These are phyloP conservation scores for Zarea fungicola DNA, from an alignment of 2,329 filamentous ascomycete genomes.

Conservation along the genomic window DNA sequence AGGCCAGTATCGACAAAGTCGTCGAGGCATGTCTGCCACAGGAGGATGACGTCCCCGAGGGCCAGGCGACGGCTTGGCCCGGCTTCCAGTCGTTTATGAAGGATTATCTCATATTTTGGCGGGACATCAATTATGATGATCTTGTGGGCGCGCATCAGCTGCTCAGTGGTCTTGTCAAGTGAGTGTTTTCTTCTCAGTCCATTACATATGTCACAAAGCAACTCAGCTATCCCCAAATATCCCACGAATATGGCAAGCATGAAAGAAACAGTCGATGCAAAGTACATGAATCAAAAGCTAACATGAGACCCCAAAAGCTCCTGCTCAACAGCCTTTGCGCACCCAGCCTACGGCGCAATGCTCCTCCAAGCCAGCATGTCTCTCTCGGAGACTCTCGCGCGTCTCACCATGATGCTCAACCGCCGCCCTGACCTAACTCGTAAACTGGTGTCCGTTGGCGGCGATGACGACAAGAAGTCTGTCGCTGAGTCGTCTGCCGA, in stretches of 20 bases:
- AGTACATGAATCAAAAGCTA: no score
- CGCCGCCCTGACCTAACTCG: slow-evolving; percentile 72
- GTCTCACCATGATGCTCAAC: slow-evolving; percentile 79
- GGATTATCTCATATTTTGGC: slow-evolving; percentile 74
- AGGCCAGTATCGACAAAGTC: slow-evolving; percentile 54
- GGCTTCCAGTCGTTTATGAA: slow-evolving; percentile 75
- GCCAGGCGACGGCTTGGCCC: slow-evolving; percentile 64
- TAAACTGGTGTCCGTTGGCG: slow-evolving; percentile 55
- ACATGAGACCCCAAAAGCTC: no score
- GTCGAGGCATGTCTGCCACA: slow-evolving; percentile 61
- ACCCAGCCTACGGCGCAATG: slow-evolving; percentile 73
- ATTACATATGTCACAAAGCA: no score
- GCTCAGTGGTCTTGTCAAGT: slow-evolving; percentile 71
- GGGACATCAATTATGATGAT: slow-evolving; percentile 73
- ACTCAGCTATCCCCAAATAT: no score
- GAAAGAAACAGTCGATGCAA: no score
- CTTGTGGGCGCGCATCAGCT: slow-evolving; percentile 69
- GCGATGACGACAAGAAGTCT: slow-evolving; percentile 66
- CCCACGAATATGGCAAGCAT: no score
- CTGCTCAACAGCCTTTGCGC: slow-evolving; percentile 74
- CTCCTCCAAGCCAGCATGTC: slow-evolving; percentile 80
- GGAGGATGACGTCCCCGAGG: slow-evolving; percentile 58
- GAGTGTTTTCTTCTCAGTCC: slow-evolving; percentile 31
- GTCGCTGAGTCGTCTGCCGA: slow-evolving; percentile 85
- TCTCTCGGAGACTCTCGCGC: slow-evolving; percentile 72